A percentile compares a stretch with the other conserved stretches of the same genome.
Conservation (phyloP, 352 stramenopile genomes). For the Pythium biforme region DNA sequence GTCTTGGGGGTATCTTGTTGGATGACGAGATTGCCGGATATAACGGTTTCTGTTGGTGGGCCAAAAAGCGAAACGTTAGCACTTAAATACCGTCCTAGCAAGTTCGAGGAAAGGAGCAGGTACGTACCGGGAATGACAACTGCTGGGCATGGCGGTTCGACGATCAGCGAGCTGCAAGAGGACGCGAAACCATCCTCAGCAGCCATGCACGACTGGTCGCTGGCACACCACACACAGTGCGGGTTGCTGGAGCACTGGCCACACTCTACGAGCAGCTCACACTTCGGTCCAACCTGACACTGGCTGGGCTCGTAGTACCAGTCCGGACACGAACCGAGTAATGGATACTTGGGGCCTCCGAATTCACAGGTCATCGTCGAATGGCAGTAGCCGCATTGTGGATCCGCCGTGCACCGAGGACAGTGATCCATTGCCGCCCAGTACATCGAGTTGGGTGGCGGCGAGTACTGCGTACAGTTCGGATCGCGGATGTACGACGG, state of each 20-base stretch:
- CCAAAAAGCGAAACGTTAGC: neutral
- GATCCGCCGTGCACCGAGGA: conserved; percentile 54
- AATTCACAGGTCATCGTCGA: conserved; percentile 88
- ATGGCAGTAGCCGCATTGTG: conserved; percentile 87
- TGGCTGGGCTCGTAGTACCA: conserved; percentile 58
- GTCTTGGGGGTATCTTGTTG: conserved; percentile 45
- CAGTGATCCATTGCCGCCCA: conserved; percentile 75
- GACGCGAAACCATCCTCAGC: conserved; percentile 80
- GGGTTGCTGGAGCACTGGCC: conserved; percentile 50
- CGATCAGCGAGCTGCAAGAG: conserved; percentile 82
- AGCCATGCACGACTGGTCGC: conserved; percentile 77
- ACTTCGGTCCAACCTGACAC: conserved; percentile 75
- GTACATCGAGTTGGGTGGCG: conserved; percentile 46
- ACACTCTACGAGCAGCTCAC: conserved; percentile 55
- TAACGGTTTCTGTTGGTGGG: conserved; percentile 39
- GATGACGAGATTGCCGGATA: conserved; percentile 55
- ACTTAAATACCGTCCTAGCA: neutral
- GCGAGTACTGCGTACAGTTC: conserved; percentile 58
- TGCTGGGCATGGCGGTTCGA: conserved; percentile 80
- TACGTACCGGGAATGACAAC: conserved; percentile 66
- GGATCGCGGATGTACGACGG: conserved; percentile 1
- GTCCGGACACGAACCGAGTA: conserved; percentile 50
- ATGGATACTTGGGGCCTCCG: conserved; percentile 50
- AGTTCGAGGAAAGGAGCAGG: conserved; percentile 2
- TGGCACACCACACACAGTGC: conserved; percentile 91